Conservation (phyloP, 768 basidiomycete genomes). For the Dacryopinax primogenitus region DNA sequence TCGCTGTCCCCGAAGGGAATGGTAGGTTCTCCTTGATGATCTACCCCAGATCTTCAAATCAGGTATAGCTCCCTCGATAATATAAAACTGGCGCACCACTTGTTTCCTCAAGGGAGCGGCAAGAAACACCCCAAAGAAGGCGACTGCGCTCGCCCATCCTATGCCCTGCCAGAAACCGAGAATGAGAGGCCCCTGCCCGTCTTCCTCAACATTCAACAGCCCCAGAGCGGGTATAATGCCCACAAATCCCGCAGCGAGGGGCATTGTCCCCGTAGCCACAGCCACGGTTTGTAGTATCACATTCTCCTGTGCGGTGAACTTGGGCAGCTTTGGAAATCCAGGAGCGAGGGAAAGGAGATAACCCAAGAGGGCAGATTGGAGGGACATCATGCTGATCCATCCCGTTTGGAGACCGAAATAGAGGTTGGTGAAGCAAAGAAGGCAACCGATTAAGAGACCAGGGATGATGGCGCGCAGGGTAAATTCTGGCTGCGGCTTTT, state of each 20-base stretch:
- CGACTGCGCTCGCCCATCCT: slow-evolving; percentile 79
- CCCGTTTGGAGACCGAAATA: slow-evolving; percentile 80
- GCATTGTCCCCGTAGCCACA: slow-evolving; percentile 85
- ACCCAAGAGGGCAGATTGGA: slow-evolving; percentile 87
- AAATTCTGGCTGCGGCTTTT: neutral
- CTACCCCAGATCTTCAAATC: slow-evolving; percentile 29
- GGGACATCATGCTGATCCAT: slow-evolving; percentile 92
- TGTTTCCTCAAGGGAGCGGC: slow-evolving; percentile 90
- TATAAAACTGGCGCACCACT: slow-evolving; percentile 44
- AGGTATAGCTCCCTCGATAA: too few relatives aligned
- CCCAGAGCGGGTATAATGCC: slow-evolving; percentile 86
- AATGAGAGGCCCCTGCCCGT: slow-evolving; percentile 62
- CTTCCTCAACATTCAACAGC: slow-evolving; percentile 56
- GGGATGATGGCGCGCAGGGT: slow-evolving; percentile 47
- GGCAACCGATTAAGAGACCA: slow-evolving; percentile 71
- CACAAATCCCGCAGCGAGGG: slow-evolving; percentile 75
- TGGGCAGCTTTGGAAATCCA: slow-evolving; percentile 37
- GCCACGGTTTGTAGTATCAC: slow-evolving; percentile 92
- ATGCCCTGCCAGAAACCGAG: slow-evolving; percentile 63
- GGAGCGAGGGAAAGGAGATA: slow-evolving; percentile 63
- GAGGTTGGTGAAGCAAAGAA: slow-evolving; percentile 86
- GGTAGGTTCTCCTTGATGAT: slow-evolving; percentile 88
- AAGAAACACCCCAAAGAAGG: slow-evolving; percentile 96
- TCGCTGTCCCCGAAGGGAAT: slow-evolving; percentile 93
- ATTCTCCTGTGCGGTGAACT: slow-evolving; percentile 81